Evolutionary conservation across 768 basidiomycete genomes (phyloP).

Genomic region (Pisolithus tinctorius): DNA sequence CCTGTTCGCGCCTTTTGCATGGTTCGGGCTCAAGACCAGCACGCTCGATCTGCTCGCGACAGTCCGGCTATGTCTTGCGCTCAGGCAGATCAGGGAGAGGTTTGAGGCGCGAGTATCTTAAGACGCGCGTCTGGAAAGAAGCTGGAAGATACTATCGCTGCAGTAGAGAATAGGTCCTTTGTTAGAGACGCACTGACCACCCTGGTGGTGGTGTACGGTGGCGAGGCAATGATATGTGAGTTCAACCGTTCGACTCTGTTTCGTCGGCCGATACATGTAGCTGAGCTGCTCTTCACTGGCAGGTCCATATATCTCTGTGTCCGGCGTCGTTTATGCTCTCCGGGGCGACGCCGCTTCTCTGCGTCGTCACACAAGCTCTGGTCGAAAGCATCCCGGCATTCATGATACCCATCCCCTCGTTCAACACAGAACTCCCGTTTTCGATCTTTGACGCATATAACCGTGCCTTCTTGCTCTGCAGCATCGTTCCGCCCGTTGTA

Average conservation of each 20-base stretch:
- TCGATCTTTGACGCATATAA: conserved; percentile 72
- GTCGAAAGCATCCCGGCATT: conserved; percentile 50
- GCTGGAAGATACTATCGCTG: conserved; percentile 24
- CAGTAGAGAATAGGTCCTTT: conserved; percentile 48
- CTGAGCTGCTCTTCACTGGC: conserved; percentile 1
- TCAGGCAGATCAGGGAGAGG: conserved; percentile 61
- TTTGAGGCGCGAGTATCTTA: conserved; percentile 37
- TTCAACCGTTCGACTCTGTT: not conserved
- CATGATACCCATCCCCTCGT: conserved; percentile 40
- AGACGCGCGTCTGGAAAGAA: conserved; percentile 13
- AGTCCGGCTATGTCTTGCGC: conserved; percentile 59
- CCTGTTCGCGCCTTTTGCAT: conserved; percentile 62
- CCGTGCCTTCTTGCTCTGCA: conserved; percentile 73
- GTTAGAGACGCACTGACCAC: conserved; percentile 51
- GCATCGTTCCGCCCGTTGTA: conserved; percentile 67
- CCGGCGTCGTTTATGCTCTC: conserved; percentile 80
- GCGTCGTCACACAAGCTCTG: conserved; percentile 51
- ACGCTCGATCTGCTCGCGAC: conserved; percentile 64
- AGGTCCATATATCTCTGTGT: conserved; percentile 59
- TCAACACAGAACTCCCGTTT: conserved; percentile 62
- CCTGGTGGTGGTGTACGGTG: conserved; percentile 68
- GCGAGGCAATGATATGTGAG: conserved; percentile 62
- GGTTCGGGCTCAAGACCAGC: conserved; percentile 54
- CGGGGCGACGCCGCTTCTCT: conserved; percentile 57
- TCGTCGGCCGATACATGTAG: not conserved